These are phyloP conservation scores for Thelephora ganbajun DNA, from an alignment of 768 basidiomycete genomes.

Conservation along the genomic window DNA sequence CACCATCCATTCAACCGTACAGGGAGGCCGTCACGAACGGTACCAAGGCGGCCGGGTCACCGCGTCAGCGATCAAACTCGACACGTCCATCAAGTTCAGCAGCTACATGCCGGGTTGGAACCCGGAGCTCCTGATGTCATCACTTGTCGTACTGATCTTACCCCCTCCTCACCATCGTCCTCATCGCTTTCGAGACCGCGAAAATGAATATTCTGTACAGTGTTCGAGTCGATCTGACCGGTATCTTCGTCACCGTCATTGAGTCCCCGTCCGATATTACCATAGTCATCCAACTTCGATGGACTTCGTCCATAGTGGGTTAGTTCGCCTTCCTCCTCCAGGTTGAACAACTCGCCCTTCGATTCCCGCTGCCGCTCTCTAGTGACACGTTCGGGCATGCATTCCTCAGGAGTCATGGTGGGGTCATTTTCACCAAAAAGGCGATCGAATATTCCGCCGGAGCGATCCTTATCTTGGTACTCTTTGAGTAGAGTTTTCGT, in stretches of 20 bases:
- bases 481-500: slow-evolving; percentile 84
- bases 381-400: slow-evolving; percentile 94
- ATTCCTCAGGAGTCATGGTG: slow-evolving; percentile 85
- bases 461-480: slow-evolving; percentile 63
- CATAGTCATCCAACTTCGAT: slow-evolving; percentile 76
- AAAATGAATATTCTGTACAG: slow-evolving; percentile 65
- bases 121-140: no score
- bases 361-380: slow-evolving; percentile 71
- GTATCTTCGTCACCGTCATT: slow-evolving; percentile 38
- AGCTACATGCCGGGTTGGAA: no score
- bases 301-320: slow-evolving; percentile 87
- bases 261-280: slow-evolving; percentile 46
- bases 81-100: no score
- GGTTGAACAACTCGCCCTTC: slow-evolving; percentile 69
- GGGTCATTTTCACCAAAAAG: slow-evolving; percentile 96
- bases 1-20: no score
- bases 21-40: no score
- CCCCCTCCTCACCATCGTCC: slow-evolving; percentile 37
- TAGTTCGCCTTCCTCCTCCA: slow-evolving; percentile 84
- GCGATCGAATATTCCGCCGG: slow-evolving; percentile 84
- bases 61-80: no score
- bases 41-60: no score
- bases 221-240: slow-evolving; percentile 57
- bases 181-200: slow-evolving; percentile 74
- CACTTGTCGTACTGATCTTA: no score